These are phyloP conservation scores for Phytophthora pini DNA, from an alignment of 352 stramenopile species.

Conservation along the genomic window DNA sequence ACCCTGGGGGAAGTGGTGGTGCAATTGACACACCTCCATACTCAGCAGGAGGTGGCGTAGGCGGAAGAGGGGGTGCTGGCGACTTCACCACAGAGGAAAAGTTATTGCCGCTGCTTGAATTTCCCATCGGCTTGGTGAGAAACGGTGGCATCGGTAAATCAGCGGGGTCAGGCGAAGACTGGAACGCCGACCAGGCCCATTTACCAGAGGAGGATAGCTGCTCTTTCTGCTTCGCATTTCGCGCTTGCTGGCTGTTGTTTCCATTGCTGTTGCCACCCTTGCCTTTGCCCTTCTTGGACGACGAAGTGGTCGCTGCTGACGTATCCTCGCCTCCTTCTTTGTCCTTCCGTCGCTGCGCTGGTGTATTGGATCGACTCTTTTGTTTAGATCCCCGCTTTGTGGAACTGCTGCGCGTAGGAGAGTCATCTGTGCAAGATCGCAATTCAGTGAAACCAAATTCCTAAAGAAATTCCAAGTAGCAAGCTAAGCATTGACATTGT, in stretches of 20 bases:
- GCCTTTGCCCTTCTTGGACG: slow-evolving; percentile 46
- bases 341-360: slow-evolving; percentile 46
- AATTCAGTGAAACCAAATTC: slow-evolving; percentile 25
- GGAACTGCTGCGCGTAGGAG: slow-evolving; percentile 48
- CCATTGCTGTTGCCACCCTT: slow-evolving; percentile 40
- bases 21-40: slow-evolving; percentile 11
- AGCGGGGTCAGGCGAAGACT: slow-evolving; percentile 79
- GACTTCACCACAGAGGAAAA: slow-evolving; percentile 6
- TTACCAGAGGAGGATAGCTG: slow-evolving; percentile 66
- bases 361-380: slow-evolving; percentile 51
- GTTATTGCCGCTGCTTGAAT: slow-evolving; percentile 14
- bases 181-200: slow-evolving; percentile 87
- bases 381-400: slow-evolving; percentile 57
- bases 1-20: slow-evolving; percentile 32
- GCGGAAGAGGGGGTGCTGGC: slow-evolving; percentile 24
- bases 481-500: slow-evolving; percentile 21
- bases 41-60: slow-evolving; percentile 30
- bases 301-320: slow-evolving; percentile 9
- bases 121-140: slow-evolving; percentile 30
- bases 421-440: slow-evolving; percentile 30
- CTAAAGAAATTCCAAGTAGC: slow-evolving; percentile 4
- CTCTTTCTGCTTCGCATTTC: slow-evolving; percentile 53
- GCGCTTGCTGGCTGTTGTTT: slow-evolving; percentile 31
- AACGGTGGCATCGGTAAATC: slow-evolving; percentile 82
- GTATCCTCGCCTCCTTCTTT: slow-evolving; percentile 41